Base-by-base conservation (phyloP, 306 rosid genomes). In the Vachellia pachyceras region DNA sequence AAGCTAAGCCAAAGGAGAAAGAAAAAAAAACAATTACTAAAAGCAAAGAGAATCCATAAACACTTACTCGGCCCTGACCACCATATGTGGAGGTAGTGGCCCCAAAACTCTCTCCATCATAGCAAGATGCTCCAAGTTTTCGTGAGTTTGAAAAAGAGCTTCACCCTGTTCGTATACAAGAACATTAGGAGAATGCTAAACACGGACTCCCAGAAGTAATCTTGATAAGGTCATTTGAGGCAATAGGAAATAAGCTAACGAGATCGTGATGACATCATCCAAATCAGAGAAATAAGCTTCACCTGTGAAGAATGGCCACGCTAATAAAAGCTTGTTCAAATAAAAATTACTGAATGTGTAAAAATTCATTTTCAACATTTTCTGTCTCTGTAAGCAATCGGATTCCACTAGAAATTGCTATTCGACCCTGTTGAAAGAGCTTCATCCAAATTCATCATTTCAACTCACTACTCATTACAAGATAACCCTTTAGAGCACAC, bases 81-180 rank as follows among this genome's bases (percentile, higher is more conserved):
- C 90, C 97, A 93, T 86, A 66, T 93, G 94, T 33, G 87, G 95
- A 46, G 97, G 97, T 47, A 91, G 70, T 55, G 95, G 92, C 33
- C 95, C 97, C 82, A 92, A 82, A 78, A 92, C 95, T 88, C 88
- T 91, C 90, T 92, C 97, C 97, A 91, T 92, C 95, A 88, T 91
- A 82, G 97, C 97, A 71, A 92, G 94, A 85, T 92, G 97, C 77
- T 92, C 95, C 78, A 92, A 82, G 82, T 92, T 92, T 79, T 92
- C 95, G 1, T 92, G 97, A 3, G 95, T 89, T 80, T 92, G 97
- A 79, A 90, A 92, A 82, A 92, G 95, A 70, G 97, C 94, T 84
- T 89, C 94, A 10, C 94, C 95, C 94, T 92, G 82, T 68, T 85
- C 65, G 79, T 50, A 79, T 57, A 69, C 13, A 80, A 77, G 68